phyloP scores from a whole-genome alignment of 768 basidiomycete genomes.

The Lactifluus subvellereus region DNA sequence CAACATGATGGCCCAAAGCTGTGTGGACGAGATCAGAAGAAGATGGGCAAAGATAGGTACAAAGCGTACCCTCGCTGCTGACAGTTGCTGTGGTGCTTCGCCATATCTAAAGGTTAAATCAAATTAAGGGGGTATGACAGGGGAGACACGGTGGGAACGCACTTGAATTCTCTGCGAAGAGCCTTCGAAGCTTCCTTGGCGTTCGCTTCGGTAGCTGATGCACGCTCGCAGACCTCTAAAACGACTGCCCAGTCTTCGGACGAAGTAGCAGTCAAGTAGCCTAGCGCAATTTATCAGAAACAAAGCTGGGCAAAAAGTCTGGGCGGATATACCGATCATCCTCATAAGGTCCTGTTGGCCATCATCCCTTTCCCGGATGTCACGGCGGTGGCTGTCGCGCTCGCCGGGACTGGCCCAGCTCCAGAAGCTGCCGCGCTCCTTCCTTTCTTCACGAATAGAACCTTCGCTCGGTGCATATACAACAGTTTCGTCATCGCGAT shows the following conservation, averaged over 20 bases:
- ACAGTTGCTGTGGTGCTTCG: constrained; percentile 22
- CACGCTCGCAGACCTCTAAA: constrained; percentile 80
- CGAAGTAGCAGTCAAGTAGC: constrained; percentile 67
- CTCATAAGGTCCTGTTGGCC: constrained; percentile 51
- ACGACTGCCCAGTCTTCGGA: constrained; percentile 82
- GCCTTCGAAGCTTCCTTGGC: constrained; percentile 84
- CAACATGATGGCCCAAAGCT: constrained; percentile 91
- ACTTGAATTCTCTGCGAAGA: constrained; percentile 83
- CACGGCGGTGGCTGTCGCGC: constrained; percentile 37
- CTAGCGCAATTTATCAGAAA: constrained; percentile 34
- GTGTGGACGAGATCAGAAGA: constrained; percentile 5
- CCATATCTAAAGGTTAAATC: constrained; percentile 18
- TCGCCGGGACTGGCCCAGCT: constrained; percentile 30
- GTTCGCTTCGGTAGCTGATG: constrained; percentile 60
- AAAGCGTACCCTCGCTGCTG: constrained; percentile 22
- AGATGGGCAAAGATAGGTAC: background rate
- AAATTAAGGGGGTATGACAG: background rate
- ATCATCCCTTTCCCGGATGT: constrained; percentile 36
- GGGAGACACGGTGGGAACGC: constrained; percentile 23
- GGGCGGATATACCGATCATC: constrained; percentile 53
- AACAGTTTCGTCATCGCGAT: constrained; percentile 31
- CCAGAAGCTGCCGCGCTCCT: constrained; percentile 55
- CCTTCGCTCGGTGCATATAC: constrained; percentile 23
- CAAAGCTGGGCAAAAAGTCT: background rate
- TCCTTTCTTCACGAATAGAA: constrained; percentile 33